Evolutionary conservation across 345 rosid genomes (phyloP).

Genomic region (Angophora floribunda): DNA sequence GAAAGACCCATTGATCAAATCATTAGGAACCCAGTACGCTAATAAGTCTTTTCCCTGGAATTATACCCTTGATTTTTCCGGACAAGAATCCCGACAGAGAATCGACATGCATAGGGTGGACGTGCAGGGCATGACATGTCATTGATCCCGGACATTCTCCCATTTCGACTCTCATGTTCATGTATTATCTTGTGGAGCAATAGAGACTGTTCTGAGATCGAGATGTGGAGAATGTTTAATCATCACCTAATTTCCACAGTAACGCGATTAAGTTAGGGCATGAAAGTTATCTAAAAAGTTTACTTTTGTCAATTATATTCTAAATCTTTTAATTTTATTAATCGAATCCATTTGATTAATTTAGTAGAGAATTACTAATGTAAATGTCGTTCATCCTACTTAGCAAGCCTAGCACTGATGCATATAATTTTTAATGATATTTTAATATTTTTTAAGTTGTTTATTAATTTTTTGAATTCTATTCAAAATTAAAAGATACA

Average conservation of each 20-base stretch:
- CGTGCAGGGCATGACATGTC: accelerated
- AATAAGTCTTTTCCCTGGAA: no score
- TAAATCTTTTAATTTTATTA: accelerated
- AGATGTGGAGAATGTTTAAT: neutral
- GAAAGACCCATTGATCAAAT: neutral
- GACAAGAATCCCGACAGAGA: neutral
- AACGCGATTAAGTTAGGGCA: accelerated
- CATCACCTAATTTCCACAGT: accelerated
- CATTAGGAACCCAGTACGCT: neutral
- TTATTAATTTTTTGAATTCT: accelerated
- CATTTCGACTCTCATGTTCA: neutral
- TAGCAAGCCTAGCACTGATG: accelerated
- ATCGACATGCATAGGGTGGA: accelerated
- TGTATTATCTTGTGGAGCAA: neutral
- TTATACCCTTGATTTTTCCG: neutral
- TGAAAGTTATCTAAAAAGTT: accelerated
- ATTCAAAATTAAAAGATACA: no score
- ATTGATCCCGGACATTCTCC: neutral
- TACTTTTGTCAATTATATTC: accelerated
- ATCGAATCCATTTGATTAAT: accelerated
- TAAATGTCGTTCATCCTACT: accelerated
- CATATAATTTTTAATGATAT: no score
- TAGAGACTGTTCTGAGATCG: neutral
- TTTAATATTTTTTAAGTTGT: accelerated
- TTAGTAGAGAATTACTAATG: accelerated